A percentile compares a stretch with the other conserved stretches of the same genome.
Evolutionary conservation across 179 eudicot genomes (phyloP).

Genomic region (Silene vulgaris): DNA sequence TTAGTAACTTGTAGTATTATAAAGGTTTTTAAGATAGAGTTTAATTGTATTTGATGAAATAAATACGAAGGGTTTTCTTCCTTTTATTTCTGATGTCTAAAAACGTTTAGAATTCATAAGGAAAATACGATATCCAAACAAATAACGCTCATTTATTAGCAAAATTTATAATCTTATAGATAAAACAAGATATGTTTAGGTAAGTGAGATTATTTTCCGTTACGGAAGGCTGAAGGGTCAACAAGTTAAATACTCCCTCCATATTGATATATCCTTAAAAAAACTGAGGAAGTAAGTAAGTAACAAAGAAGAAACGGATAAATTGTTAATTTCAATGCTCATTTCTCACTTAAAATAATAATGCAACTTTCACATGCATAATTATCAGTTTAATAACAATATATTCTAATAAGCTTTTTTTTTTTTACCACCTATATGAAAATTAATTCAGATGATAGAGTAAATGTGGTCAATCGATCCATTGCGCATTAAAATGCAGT

Average conservation of each 20-base stretch:
- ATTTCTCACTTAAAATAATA: neutral
- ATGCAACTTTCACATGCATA: neutral
- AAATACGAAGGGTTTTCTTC: neutral
- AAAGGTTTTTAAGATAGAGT: neutral
- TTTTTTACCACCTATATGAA: no score
- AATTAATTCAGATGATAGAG: neutral
- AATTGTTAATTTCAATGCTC: neutral
- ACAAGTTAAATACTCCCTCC: neutral
- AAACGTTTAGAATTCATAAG: neutral
- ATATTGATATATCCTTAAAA: no score
- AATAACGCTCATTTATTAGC: neutral
- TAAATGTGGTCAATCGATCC: neutral
- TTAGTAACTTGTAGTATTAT: neutral
- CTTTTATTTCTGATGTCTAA: neutral
- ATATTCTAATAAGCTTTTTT: no score
- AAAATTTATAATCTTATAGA: neutral
- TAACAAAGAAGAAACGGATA: neutral
- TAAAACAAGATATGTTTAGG: neutral
- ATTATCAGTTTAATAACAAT: neutral
- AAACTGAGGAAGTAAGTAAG: no score
- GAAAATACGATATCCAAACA: neutral
- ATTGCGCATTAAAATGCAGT: neutral
- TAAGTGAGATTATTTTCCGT: neutral
- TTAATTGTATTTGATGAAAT: conserved; percentile 3
- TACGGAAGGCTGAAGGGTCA: no score